Evolutionary conservation across 192 early-diverging fungal species (phyloP), one percentile per base, ranked within the genome.

Genomic region (Entophlyctis luteolus): DNA sequence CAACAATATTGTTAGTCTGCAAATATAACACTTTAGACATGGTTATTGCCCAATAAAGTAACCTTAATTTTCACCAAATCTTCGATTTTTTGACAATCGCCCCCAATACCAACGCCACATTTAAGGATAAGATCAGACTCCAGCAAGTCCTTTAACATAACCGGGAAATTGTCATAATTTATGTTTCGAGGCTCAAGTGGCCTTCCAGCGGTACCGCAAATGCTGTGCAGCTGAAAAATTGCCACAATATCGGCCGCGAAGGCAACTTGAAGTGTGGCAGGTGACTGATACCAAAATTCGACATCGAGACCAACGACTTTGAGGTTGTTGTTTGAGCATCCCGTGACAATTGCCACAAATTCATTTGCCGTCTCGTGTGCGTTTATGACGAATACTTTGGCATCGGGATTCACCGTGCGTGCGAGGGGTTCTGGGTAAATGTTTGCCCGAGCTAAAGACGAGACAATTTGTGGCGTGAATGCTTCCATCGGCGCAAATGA

Each of bases 201-300:
- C 0, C 23, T n/a, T 49, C 18, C 20, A 25, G 45, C 12, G 34
- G 14, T 20, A 38, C 37, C 18, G 38, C 1, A 27, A 1, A 49
- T 20, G 14, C 10, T 18, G 38, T 1, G 18, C 8, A 68, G 36
- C 55, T 68, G 54, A 42, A 68, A 68, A 8, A 68, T 32, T 14
- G 42, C 67, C 16, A 68, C 67, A 25, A 68, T 36, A 39, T 56
- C 29, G 1, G 67, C 14, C 32, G 39, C 34, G 45, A 68, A 68
- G 48, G 67, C 67, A 47, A 68, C 46, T 45, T 68, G 67, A n/a
- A 68, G 8, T 6, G 39, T 48, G n/a, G 39, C 67, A 6, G 67
- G 67, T 12, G 22, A 16, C 10, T 5, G 8, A 4, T 8, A 6
- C 8, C 4, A 55, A 36, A 3, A 53, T 27, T 68, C 67, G 22